These are phyloP conservation scores for Hibiscus trionum DNA, from an alignment of 345 rosid genomes.

Conservation along the genomic window DNA sequence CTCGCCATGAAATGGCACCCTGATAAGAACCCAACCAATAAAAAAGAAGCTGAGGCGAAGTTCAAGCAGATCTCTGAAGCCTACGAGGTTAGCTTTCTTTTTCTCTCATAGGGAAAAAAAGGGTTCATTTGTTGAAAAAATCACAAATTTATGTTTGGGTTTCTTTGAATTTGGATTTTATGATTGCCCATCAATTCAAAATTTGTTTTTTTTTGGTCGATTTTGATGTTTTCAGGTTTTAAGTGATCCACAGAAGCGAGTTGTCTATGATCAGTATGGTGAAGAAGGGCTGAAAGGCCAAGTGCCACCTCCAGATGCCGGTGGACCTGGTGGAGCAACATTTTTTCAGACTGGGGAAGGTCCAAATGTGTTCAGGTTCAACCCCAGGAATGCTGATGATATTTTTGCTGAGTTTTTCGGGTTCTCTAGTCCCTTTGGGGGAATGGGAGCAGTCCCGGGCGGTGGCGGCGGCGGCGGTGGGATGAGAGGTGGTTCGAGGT, in stretches of 20 bases:
- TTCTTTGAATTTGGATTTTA: background rate
- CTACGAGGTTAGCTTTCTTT: conserved; percentile 45
- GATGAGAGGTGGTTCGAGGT: conserved; percentile 39
- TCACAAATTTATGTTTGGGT: background rate
- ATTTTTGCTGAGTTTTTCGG: conserved; percentile 73
- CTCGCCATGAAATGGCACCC: conserved; percentile 97
- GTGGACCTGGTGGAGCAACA: conserved; percentile 49
- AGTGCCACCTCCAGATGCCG: conserved; percentile 62
- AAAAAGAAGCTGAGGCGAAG: conserved; percentile 73
- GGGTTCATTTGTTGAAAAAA: background rate
- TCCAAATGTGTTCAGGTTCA: conserved; percentile 51
- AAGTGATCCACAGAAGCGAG: conserved; percentile 78
- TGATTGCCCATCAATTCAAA: background rate
- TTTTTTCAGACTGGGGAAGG: conserved; percentile 71
- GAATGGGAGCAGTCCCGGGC: conserved; percentile 23
- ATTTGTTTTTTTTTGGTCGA: background rate
- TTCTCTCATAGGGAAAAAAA: background rate
- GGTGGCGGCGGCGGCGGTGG: conserved; percentile 14
- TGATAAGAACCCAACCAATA: conserved; percentile 80
- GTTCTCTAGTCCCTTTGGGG: conserved; percentile 44
- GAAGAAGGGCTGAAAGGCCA: conserved; percentile 78
- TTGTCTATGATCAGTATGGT: conserved; percentile 69
- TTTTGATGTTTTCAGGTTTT: conserved; percentile 37
- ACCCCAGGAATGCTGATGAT: conserved; percentile 61
- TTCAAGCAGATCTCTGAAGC: conserved; percentile 90